A percentile compares a stretch with the other conserved stretches of the same genome.
These are phyloP conservation scores for Fusarium ambrosium DNA, from an alignment of 2,329 filamentous ascomycete genomes.

Conservation along the genomic window DNA sequence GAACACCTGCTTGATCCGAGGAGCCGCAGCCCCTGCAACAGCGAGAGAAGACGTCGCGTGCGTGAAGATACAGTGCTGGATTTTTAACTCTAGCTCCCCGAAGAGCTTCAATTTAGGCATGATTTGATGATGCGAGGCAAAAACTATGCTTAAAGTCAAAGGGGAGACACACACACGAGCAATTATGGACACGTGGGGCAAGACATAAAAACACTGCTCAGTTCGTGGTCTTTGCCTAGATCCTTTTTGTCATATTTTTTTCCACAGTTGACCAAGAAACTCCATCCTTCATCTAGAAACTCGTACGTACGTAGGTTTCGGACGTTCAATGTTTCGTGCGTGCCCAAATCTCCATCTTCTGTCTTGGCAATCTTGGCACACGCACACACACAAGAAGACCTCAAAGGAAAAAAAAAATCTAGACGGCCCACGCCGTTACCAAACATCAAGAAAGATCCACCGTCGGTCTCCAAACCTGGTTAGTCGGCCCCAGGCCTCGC, in stretches of 20 bases:
- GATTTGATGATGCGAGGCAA: background rate
- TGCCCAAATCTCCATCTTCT: constrained; percentile 2
- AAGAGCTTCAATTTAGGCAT: background rate
- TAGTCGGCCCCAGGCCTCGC: constrained; percentile 14
- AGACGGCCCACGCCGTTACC: background rate
- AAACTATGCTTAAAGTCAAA: constrained; percentile 14
- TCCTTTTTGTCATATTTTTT: background rate
- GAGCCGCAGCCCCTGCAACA: background rate
- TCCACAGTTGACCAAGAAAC: background rate
- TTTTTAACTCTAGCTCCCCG: background rate
- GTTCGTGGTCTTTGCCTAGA: background rate
- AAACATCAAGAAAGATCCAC: constrained; percentile 21
- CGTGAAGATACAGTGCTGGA: background rate
- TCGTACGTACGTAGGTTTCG: constrained; percentile 3
- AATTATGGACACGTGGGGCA: background rate
- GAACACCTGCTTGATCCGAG: background rate
- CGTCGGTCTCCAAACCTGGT: constrained; percentile 29
- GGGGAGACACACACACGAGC: background rate
- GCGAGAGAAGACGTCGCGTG: background rate
- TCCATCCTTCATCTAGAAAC: background rate
- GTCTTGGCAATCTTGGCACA: constrained; percentile 8
- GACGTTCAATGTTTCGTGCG: constrained; percentile 3
- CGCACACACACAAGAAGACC: background rate
- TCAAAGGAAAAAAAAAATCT: background rate
- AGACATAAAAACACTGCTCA: background rate